Evolutionary conservation across 1,139 yeast genomes (phyloP).

Genomic region (Hansenula sp.): DNA sequence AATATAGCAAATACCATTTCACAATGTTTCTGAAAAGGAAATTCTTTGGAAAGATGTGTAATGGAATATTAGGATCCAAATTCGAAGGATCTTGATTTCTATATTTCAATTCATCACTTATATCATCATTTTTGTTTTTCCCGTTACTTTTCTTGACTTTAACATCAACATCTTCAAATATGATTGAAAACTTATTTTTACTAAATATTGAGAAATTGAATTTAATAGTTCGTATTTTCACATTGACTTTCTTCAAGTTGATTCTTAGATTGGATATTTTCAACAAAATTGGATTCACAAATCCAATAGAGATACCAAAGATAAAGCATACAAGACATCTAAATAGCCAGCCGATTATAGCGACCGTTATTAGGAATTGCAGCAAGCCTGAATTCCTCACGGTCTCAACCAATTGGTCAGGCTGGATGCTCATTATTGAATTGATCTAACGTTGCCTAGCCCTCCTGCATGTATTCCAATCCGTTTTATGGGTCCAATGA

Average conservation of each 20-base stretch:
- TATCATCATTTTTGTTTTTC: neutral
- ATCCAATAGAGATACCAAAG: slow-evolving; percentile 22
- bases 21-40: slow-evolving; percentile 10
- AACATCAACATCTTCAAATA: slow-evolving; percentile 17
- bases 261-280: slow-evolving; percentile 14
- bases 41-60: slow-evolving; percentile 21
- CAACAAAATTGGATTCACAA: slow-evolving; percentile 23
- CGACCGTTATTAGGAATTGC: neutral
- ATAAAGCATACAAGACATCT: slow-evolving; percentile 9
- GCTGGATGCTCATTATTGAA: neutral
- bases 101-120: neutral
- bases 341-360: neutral
- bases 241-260: slow-evolving; percentile 4
- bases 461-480: no score
- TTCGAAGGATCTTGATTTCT: slow-evolving; percentile 6
- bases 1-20: slow-evolving; percentile 16
- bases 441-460: no score
- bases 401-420: neutral
- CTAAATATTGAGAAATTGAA: slow-evolving; percentile 14
- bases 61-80: slow-evolving; percentile 20
- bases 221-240: slow-evolving; percentile 15
- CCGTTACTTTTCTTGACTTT: neutral
- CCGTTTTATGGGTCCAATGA: no score
- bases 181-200: slow-evolving; percentile 12
- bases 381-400: neutral